Base-by-base conservation (phyloP, 164 flowering plant genomes). In the Vitis rotundifolia region DNA sequence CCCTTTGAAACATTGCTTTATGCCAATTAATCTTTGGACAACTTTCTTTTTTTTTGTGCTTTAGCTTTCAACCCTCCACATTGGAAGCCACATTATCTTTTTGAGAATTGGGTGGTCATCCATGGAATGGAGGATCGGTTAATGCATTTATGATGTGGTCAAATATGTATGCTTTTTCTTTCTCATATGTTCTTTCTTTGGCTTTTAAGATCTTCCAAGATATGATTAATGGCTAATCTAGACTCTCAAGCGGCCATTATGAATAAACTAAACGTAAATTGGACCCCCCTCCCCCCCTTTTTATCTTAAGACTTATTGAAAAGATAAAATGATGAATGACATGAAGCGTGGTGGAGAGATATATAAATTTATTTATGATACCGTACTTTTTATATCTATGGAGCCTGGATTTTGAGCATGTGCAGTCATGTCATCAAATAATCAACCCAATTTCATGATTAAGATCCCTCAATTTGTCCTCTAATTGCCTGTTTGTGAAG, bases 191-290 rank as follows among this genome's bases (percentile, higher is more conserved):
- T 37, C 3, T 19, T 11, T 58, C 28, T 60, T 18, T 8, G 63
- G 12, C 29, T 49, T 58, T 31, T 11, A 68, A 59, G 71, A 68
- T 68, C 54, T 59, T 19, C 13, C 8, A 49, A 68, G 71, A 68
- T 68, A 57, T 59, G 64, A 19, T 49, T 68, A 58, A 63, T 58
- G 60, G 56, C 19, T 65, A 10, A 10, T 28, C 22, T 3, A 60
- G 29, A 29, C 47, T 18, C 2, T 31, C 11, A 60, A 60, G 49
- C 63, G 26, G 37, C 48, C 63, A 60, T 60, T 37, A 60, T 31
- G 47, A 60, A 60, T 60, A 29, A 31, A 37, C n/a, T 29, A 60
- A 15, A 9, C 11, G 37, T 9, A 11, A 26, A 10, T 29, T 37
- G 10, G 15, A 37, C 12, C 14, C 7, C 14, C 49, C 47, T 11